phyloP scores from a whole-genome alignment of 768 basidiomycete species.

The Aureoboletus auriporus region DNA sequence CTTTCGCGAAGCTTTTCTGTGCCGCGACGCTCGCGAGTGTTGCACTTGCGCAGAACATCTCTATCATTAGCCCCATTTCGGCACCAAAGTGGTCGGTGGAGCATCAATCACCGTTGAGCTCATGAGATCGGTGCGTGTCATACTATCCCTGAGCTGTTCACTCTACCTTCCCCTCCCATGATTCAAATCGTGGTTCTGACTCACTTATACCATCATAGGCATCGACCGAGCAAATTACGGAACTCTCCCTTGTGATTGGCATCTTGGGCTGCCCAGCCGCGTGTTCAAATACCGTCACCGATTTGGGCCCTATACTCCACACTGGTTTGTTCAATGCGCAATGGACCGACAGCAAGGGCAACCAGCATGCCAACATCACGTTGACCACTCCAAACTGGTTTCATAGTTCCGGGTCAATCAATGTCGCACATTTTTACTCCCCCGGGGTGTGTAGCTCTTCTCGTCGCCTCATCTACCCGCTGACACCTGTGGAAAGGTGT shows the following conservation, averaged over 20 bases:
- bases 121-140: slow-evolving; percentile 36
- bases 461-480: not conserved
- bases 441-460: slow-evolving; percentile 1
- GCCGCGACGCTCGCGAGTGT: slow-evolving; percentile 4
- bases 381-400: not conserved
- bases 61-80: slow-evolving; percentile 34
- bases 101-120: slow-evolving; percentile 34
- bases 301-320: slow-evolving; percentile 1
- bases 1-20: slow-evolving; percentile 8
- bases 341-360: not conserved
- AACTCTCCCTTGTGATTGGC: slow-evolving; percentile 9
- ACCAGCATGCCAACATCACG: not conserved
- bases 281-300: not conserved
- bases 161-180: no score
- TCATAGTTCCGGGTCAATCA: not conserved
- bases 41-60: slow-evolving; percentile 37
- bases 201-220: not conserved
- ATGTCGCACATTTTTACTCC: not conserved
- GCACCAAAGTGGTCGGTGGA: slow-evolving; percentile 32
- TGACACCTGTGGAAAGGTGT: not conserved
- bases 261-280: not conserved
- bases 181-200: not conserved
- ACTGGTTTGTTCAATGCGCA: not conserved
- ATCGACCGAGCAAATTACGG: not conserved
- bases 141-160: not conserved